Base-by-base conservation (phyloP, 78 protist genomes). In the Dictyostelium intermedium region DNA sequence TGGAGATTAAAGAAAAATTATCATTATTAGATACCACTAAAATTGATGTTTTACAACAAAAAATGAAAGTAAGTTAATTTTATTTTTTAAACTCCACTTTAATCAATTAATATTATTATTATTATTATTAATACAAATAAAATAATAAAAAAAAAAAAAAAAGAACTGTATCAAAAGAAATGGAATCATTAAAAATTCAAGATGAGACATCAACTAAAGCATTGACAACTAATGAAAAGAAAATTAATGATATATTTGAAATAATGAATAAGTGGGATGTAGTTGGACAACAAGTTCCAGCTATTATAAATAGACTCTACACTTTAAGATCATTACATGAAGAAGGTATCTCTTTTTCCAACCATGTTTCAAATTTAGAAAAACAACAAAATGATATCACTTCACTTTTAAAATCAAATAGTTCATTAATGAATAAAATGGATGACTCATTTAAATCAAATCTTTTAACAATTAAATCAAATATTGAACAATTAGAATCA, bases 341-440 rank as follows among this genome's bases (percentile, higher is more conserved):
- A 73, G 92, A 92, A 39, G 91, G 92, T 70, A 76, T 84, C 20
- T 84, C 96, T 20, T 92, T 92, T 35, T 80, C 91, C 11, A 73
- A 39, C 39, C 87, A 85, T 60, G n/a, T 92, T 11, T 34, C 83
- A 14, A 47, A 83, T 35, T 60, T 92, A 14, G 92, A 92, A 8
- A 79, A 80, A 39, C 91, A 92, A 82, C 96, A 92, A 84, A 30
- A 74, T n/a, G 86, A 92, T 25, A 92, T 92, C n/a, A 43, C 87
- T 0, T 56, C 76, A 37, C 45, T 92, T 34, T 60, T 92, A 34
- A 92, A 84, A 87, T 69, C 81, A 10, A 84, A 92, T 53, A 60
- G 74, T 16, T 25, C 50, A 43, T 16, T 92, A 43, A 82, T 82
- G 91, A 92, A 82, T 35, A 92, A 92, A 72, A 81, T 92, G 96